Evolutionary conservation across 192 early-diverging fungal species (phyloP).

Genomic region (Gigaspora rosea): DNA sequence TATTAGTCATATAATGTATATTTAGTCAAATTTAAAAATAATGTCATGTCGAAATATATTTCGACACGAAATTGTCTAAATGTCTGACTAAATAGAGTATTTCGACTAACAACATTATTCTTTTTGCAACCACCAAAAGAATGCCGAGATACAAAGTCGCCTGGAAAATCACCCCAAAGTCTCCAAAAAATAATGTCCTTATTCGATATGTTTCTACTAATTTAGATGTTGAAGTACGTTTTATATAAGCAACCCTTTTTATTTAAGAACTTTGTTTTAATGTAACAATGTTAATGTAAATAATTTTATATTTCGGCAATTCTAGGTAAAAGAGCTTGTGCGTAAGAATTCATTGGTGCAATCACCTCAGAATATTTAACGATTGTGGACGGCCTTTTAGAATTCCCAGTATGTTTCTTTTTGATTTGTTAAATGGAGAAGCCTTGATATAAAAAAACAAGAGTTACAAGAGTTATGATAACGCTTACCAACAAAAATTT

Average conservation of each 20-base stretch:
- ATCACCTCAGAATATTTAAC: slow-evolving; percentile 52
- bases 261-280: not conserved
- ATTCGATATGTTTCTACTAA: not conserved
- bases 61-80: too few relatives aligned
- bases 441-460: too few relatives aligned
- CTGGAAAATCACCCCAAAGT: not conserved
- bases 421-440: not conserved
- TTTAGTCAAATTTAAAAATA: too few relatives aligned
- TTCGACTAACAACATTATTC: too few relatives aligned
- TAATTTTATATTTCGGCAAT: not conserved
- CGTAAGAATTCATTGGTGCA: slow-evolving; percentile 36
- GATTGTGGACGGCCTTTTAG: slow-evolving; percentile 42
- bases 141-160: not conserved
- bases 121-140: slow-evolving; percentile 34
- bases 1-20: too few relatives aligned
- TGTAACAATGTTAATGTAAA: not conserved
- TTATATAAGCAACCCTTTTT: not conserved
- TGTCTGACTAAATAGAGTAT: too few relatives aligned
- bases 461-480: too few relatives aligned
- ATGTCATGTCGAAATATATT: too few relatives aligned
- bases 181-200: not conserved
- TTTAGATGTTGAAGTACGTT: not conserved
- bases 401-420: slow-evolving; percentile 46
- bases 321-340: slow-evolving; percentile 37
- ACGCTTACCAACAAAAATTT: not conserved